These are phyloP conservation scores for Pseudopyricularia javanii DNA, from an alignment of 2,329 filamentous ascomycete genomes.

Conservation along the genomic window DNA sequence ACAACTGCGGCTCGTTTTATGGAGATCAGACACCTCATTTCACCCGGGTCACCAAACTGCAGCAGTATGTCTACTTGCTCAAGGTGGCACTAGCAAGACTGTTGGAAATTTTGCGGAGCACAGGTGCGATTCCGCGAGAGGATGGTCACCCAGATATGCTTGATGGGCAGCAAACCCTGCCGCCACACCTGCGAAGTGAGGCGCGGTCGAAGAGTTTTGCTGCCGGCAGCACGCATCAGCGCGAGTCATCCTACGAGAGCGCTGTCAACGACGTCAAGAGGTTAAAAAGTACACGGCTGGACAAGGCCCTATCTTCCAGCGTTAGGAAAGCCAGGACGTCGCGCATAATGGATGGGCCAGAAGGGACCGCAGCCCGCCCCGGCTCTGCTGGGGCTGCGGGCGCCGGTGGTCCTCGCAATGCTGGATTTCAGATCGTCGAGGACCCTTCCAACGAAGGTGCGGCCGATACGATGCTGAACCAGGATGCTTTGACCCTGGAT, in stretches of 20 bases:
- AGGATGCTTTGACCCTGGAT: slow-evolving; percentile 85
- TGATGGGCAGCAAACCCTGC: slow-evolving; percentile 45
- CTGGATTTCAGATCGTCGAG: slow-evolving; percentile 64
- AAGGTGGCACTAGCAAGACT: slow-evolving; percentile 83
- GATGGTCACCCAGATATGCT: slow-evolving; percentile 42
- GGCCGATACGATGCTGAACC: slow-evolving; percentile 74
- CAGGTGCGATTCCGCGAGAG: slow-evolving; percentile 48
- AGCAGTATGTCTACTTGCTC: slow-evolving; percentile 89
- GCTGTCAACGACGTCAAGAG: slow-evolving; percentile 91
- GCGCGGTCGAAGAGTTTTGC: slow-evolving; percentile 60
- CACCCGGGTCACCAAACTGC: slow-evolving; percentile 67
- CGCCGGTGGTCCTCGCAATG: slow-evolving; percentile 36
- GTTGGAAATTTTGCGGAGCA: slow-evolving; percentile 73
- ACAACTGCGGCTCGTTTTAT: slow-evolving; percentile 46
- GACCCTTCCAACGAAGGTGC: slow-evolving; percentile 58
- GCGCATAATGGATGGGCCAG: slow-evolving; percentile 80
- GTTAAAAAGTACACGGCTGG: slow-evolving; percentile 81
- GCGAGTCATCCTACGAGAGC: slow-evolving; percentile 78
- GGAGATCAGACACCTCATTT: slow-evolving; percentile 42
- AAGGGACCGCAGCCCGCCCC: slow-evolving; percentile 54
- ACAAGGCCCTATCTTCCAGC: slow-evolving; percentile 87
- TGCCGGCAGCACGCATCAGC: slow-evolving; percentile 48
- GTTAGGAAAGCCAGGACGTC: slow-evolving; percentile 85
- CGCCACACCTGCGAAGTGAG: slow-evolving; percentile 47
- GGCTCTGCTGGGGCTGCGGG: slow-evolving; percentile 57